phyloP scores from a whole-genome alignment of 306 rosid genomes.

The Vigna nakashimae region DNA sequence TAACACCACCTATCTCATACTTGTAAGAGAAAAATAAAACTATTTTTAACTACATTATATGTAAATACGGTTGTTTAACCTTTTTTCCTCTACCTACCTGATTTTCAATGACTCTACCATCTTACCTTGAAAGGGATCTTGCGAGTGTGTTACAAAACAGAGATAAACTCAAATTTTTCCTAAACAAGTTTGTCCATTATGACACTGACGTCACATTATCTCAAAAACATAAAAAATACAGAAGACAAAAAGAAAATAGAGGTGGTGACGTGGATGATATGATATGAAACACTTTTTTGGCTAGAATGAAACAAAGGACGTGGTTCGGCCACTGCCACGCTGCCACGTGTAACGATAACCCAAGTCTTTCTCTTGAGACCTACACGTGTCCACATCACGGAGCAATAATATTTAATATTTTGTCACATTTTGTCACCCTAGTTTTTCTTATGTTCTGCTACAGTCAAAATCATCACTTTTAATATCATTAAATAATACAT shows the following conservation, averaged over 20 bases:
- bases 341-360: constrained; percentile 24
- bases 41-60: no score
- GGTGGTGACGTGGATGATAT: background rate
- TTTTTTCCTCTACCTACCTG: no score
- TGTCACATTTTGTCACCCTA: background rate
- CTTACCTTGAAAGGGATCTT: no score
- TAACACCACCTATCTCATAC: no score
- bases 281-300: background rate
- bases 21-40: no score
- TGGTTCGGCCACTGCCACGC: constrained; percentile 5
- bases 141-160: no score
- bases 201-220: background rate
- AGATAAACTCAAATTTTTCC: background rate
- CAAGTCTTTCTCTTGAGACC: background rate
- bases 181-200: background rate
- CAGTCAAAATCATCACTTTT: background rate
- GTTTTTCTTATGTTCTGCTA: background rate
- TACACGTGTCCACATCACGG: background rate
- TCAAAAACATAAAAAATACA: background rate
- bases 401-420: background rate
- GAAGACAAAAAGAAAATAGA: background rate
- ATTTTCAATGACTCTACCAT: no score
- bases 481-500: no score
- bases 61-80: no score
- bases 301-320: background rate